Base-by-base conservation (phyloP, 1,284 basidiomycete species). In the Termitomyces sp. region DNA sequence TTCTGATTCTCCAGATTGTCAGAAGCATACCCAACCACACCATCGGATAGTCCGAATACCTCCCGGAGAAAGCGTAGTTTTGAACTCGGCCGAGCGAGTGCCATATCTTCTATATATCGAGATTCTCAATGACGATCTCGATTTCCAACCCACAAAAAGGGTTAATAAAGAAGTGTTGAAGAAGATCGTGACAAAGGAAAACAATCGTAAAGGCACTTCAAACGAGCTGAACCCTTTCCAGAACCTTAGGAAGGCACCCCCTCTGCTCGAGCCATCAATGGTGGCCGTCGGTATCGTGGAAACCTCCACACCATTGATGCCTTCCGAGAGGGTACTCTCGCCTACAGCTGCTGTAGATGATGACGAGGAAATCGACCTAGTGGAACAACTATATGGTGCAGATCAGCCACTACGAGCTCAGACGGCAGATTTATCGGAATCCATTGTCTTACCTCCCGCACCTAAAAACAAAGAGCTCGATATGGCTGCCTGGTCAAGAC, bases 41-140 rank as follows among this genome's bases (percentile, higher is more conserved):
- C 95, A 98, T 67, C 86, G 94, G 38, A 94, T 99, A 52, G 93
- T 99, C 41, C 87, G 97, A 62, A 97, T 99, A 69, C 95, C 95
- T 15, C 96, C 97, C 2, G 93, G 94, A 21, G 97, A 99, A 75
- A 92, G 93, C 42, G 97, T 99, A 34, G 97, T 99, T 5, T 83
- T 99, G 45, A 99, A 99, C 68, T 99, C 96, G 36, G 97, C 97
- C 2, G 95, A 99, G 70, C 83, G 91, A 46, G 95, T 94, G 1
- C 97, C 97, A 1, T 99, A 92, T 67, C 78, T 99, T 33, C 80
- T 99, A 13, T 82, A 98, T 58, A 85, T 99, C 54, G 97, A 99
- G 72, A 88, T 99, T 49, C 78, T 99, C 31, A 83, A 88, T 62
- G 87, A 87, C 52, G 96, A 99, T 65, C 80, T 99, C 24, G 92